phyloP scores from a whole-genome alignment of 345 rosid species.

The Rhizophora mangle region DNA sequence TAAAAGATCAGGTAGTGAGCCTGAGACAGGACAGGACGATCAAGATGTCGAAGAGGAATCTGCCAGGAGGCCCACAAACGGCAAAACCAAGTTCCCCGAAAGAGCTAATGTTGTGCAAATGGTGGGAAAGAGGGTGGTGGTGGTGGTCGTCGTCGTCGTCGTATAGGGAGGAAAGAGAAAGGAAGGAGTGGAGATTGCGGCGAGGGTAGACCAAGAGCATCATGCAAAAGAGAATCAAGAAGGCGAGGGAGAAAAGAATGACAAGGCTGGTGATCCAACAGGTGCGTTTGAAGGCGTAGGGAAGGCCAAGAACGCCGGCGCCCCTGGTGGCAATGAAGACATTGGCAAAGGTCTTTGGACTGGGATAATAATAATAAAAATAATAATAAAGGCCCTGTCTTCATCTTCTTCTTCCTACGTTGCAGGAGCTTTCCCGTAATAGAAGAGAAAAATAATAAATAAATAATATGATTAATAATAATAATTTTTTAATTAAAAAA shows the following conservation, averaged over 20 bases:
- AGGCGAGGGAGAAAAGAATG: slow-evolving; percentile 57
- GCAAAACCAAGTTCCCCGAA: slow-evolving; percentile 81
- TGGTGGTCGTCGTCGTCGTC: too few relatives aligned
- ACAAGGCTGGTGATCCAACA: slow-evolving; percentile 80
- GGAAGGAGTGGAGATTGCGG: slow-evolving; percentile 28
- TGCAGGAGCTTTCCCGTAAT: too few relatives aligned
- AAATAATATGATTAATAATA: too few relatives aligned
- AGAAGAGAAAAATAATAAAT: too few relatives aligned
- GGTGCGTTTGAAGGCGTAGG: slow-evolving; percentile 81
- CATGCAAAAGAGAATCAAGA: slow-evolving; percentile 63
- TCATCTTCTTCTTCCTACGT: slow-evolving; percentile 19
- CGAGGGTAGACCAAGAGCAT: slow-evolving; percentile 73
- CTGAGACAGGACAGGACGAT: slow-evolving; percentile 70
- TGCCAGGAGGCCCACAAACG: slow-evolving; percentile 69
- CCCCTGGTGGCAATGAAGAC: slow-evolving; percentile 85
- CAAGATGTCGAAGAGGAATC: slow-evolving; percentile 61
- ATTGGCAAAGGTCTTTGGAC: slow-evolving; percentile 75
- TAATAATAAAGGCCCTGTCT: slow-evolving; percentile 71
- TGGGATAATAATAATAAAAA: slow-evolving; percentile 30
- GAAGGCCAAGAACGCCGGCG: slow-evolving; percentile 86
- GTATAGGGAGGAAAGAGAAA: too few relatives aligned
- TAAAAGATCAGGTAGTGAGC: slow-evolving; percentile 82
- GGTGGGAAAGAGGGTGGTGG: slow-evolving; percentile 39
- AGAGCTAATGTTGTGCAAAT: slow-evolving; percentile 47
- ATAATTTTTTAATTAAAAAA: too few relatives aligned